Evolutionary conservation across 495 filamentous ascomycete genomes (phyloP).

Genomic region (Tuber borchii): DNA sequence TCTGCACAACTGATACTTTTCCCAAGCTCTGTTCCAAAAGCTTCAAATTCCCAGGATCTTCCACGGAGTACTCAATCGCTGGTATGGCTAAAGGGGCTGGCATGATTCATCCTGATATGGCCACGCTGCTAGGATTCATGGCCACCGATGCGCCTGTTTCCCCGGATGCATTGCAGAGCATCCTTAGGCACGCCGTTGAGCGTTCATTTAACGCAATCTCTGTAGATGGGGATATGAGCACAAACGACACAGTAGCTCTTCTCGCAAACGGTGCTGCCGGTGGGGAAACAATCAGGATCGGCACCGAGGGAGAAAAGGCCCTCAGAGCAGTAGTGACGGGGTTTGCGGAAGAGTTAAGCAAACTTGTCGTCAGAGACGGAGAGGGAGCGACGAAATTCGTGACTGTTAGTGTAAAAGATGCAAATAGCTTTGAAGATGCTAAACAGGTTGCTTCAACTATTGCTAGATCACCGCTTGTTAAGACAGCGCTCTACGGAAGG

Average conservation of each 20-base stretch:
- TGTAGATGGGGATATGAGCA: conserved; percentile 92
- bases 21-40: conserved; percentile 84
- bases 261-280: conserved; percentile 92
- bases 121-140: conserved; percentile 85
- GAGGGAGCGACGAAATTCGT: conserved; percentile 99
- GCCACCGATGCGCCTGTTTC: conserved; percentile 86
- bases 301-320: conserved; percentile 53
- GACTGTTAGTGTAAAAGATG: conserved; percentile 65
- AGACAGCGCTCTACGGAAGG: conserved; percentile 92
- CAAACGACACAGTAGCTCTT: conserved; percentile 91
- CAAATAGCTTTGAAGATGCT: conserved; percentile 44
- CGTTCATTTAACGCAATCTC: conserved; percentile 95
- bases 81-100: conserved; percentile 98
- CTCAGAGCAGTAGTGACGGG: conserved; percentile 62
- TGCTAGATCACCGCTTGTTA: conserved; percentile 89
- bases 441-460: conserved; percentile 70
- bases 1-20: conserved; percentile 99
- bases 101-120: conserved; percentile 99
- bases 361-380: conserved; percentile 90
- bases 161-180: conserved; percentile 56
- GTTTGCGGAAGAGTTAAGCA: conserved; percentile 76
- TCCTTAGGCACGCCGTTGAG: conserved; percentile 69
- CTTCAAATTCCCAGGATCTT: conserved; percentile 77
- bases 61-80: conserved; percentile 70
- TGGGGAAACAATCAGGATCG: conserved; percentile 53